phyloP scores from a whole-genome alignment of 805 yeast genomes.

The Yarrowia hollandica region DNA sequence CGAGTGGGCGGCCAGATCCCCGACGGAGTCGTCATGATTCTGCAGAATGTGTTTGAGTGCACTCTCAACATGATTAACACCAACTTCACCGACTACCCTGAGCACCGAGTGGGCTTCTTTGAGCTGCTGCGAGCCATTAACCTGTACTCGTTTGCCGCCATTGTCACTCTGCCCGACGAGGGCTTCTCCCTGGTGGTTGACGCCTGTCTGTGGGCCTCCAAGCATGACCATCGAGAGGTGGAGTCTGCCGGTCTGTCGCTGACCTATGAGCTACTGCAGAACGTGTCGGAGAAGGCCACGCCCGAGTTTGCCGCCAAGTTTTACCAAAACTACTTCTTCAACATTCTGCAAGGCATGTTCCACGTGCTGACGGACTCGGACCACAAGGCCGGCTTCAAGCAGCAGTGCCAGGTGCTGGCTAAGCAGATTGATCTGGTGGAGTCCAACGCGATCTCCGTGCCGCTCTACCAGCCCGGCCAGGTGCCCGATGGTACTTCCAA shows the following conservation, averaged over 20 bases:
- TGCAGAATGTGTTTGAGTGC: constrained; percentile 90
- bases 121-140: constrained; percentile 85
- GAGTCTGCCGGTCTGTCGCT: constrained; percentile 87
- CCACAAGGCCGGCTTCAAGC: constrained; percentile 92
- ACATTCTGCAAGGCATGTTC: constrained; percentile 87
- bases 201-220: constrained; percentile 97
- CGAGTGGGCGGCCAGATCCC: constrained; percentile 87
- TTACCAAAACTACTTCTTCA: constrained; percentile 83
- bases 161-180: constrained; percentile 83
- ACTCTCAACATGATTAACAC: constrained; percentile 94
- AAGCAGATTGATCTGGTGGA: constrained; percentile 81
- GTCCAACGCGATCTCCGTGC: constrained; percentile 68
- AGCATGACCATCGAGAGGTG: constrained; percentile 95
- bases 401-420: constrained; percentile 81
- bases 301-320: constrained; percentile 78
- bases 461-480: constrained; percentile 68
- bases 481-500: constrained; percentile 87
- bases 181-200: constrained; percentile 89
- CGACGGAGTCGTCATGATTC: constrained; percentile 80
- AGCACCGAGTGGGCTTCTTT: constrained; percentile 95
- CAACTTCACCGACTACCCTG: constrained; percentile 95
- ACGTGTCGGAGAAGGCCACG: constrained; percentile 75
- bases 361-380: constrained; percentile 94
- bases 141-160: constrained; percentile 78
- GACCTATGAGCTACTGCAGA: constrained; percentile 77